phyloP scores from a whole-genome alignment of 768 basidiomycete species.

The Leucocoprinus sp. region DNA sequence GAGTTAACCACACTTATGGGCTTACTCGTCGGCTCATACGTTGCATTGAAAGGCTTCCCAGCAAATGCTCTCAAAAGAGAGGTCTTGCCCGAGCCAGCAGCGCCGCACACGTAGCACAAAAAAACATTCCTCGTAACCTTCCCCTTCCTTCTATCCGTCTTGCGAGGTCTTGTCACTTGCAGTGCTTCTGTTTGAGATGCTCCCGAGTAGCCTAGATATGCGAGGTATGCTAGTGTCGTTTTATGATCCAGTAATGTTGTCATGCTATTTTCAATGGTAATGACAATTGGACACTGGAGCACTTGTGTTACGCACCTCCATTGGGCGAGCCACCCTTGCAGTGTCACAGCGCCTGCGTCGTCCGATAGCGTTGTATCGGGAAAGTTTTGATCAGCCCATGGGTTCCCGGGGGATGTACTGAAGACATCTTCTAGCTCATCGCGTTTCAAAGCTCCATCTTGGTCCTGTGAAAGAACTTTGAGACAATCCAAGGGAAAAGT shows the following conservation, averaged over 20 bases:
- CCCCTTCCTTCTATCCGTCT: conserved; percentile 77
- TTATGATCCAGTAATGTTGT: conserved; percentile 92
- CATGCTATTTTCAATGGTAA: conserved; percentile 51
- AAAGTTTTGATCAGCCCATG: conserved; percentile 90
- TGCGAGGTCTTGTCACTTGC: conserved; percentile 76
- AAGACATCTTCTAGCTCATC: conserved; percentile 83
- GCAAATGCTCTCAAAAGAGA: conserved; percentile 78
- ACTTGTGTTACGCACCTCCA: conserved; percentile 65
- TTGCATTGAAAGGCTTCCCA: conserved; percentile 64
- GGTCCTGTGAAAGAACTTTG: conserved; percentile 51
- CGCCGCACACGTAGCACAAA: conserved; percentile 88
- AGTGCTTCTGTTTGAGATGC: conserved; percentile 78
- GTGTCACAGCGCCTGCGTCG: conserved; percentile 83
- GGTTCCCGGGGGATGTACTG: conserved; percentile 91
- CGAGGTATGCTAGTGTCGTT: conserved; percentile 88
- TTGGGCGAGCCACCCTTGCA: conserved; percentile 97
- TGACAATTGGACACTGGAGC: conserved; percentile 1
- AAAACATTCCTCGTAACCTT: conserved; percentile 90
- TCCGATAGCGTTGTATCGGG: conserved; percentile 85
- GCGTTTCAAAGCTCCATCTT: conserved; percentile 86
- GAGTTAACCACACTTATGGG: conserved; percentile 89
- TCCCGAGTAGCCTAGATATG: conserved; percentile 86
- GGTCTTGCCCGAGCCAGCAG: conserved; percentile 94
- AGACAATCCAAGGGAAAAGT: not conserved
- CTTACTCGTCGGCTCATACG: conserved; percentile 85